Evolutionary conservation across 352 stramenopile genomes (phyloP).

Genomic region (Pythium folliculosum): DNA sequence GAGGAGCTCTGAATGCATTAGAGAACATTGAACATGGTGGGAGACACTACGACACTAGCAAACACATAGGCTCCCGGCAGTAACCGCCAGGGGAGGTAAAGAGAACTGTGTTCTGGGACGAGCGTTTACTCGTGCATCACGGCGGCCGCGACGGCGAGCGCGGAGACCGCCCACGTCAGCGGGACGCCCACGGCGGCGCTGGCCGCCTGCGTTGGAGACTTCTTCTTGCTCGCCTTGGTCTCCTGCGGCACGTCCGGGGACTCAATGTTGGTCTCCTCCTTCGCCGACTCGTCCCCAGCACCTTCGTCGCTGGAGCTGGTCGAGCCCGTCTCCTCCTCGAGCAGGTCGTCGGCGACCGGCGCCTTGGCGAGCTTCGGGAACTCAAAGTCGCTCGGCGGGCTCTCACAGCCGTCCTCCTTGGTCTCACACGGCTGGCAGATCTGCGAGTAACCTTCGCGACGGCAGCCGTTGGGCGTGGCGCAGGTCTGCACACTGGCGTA

Average conservation of each 20-base stretch:
- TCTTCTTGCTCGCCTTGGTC: slow-evolving; percentile 18
- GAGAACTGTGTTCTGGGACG: background rate
- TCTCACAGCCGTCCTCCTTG: slow-evolving; percentile 15
- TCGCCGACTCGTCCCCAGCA: background rate
- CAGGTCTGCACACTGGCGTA: slow-evolving; percentile 37
- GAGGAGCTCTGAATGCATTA: background rate
- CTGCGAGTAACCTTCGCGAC: slow-evolving; percentile 37
- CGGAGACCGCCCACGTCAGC: slow-evolving; percentile 2
- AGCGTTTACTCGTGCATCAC: slow-evolving; percentile 1
- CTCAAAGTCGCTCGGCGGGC: slow-evolving; percentile 7
- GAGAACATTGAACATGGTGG: background rate
- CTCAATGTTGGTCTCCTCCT: slow-evolving; percentile 20
- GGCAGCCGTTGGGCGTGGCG: slow-evolving; percentile 31
- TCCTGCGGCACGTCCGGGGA: slow-evolving; percentile 13
- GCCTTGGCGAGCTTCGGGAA: slow-evolving; percentile 30
- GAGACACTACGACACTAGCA: background rate
- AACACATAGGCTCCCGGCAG: background rate
- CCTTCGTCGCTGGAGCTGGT: slow-evolving; percentile 15
- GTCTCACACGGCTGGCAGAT: slow-evolving; percentile 34
- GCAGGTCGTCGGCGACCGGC: slow-evolving; percentile 7
- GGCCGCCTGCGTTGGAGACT: slow-evolving; percentile 5
- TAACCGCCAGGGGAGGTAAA: background rate
- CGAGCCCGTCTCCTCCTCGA: slow-evolving; percentile 8
- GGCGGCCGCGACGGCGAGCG: background rate
- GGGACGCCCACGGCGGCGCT: background rate